These are phyloP conservation scores for Diaporthe caulivora DNA, from an alignment of 2,329 filamentous ascomycete species.

Conservation along the genomic window DNA sequence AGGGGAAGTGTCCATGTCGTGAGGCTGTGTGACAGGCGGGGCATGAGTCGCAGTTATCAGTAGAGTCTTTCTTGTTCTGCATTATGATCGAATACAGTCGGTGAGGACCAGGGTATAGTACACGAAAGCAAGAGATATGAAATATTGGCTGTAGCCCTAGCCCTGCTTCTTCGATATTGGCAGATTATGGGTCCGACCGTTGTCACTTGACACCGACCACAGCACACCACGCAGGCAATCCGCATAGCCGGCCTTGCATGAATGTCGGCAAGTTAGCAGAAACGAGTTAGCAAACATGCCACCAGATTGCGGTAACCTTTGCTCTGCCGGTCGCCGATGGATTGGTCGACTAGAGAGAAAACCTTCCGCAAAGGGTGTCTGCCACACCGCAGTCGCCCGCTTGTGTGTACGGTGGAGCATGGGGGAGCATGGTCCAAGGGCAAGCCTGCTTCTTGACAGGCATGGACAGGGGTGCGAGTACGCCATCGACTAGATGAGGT, in stretches of 20 bases:
- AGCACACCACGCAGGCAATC: slow-evolving; percentile 15
- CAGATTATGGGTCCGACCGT: slow-evolving; percentile 19
- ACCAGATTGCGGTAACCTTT: slow-evolving; percentile 14
- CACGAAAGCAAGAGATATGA: slow-evolving; percentile 31
- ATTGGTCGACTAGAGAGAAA: slow-evolving; percentile 14
- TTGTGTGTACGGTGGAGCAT: slow-evolving; percentile 24
- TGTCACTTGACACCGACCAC: slow-evolving; percentile 31
- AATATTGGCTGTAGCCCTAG: slow-evolving; percentile 31
- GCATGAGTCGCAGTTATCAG: slow-evolving; percentile 30
- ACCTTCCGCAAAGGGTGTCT: slow-evolving; percentile 31
- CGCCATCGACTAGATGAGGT: slow-evolving; percentile 28
- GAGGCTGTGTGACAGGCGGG: slow-evolving; percentile 15
- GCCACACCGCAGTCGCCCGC: slow-evolving; percentile 25
- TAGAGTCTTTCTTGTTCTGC: slow-evolving; percentile 3
- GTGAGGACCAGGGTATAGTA: slow-evolving; percentile 27
- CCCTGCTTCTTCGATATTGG: slow-evolving; percentile 20
- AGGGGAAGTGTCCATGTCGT: slow-evolving; percentile 30
- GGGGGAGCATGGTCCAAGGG: slow-evolving; percentile 32
- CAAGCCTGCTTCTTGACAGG: slow-evolving; percentile 21
- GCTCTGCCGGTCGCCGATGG: slow-evolving; percentile 7
- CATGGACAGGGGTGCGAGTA: slow-evolving; percentile 15
- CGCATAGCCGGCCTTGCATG: slow-evolving; percentile 28
- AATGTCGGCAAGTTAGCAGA: slow-evolving; percentile 32
- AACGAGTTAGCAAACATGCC: slow-evolving; percentile 35
- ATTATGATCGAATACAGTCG: slow-evolving; percentile 32